Evolutionary conservation across 2,329 filamentous ascomycete genomes (phyloP), one percentile per base, ranked within the genome.

Genomic region (Colletotrichum cereale): DNA sequence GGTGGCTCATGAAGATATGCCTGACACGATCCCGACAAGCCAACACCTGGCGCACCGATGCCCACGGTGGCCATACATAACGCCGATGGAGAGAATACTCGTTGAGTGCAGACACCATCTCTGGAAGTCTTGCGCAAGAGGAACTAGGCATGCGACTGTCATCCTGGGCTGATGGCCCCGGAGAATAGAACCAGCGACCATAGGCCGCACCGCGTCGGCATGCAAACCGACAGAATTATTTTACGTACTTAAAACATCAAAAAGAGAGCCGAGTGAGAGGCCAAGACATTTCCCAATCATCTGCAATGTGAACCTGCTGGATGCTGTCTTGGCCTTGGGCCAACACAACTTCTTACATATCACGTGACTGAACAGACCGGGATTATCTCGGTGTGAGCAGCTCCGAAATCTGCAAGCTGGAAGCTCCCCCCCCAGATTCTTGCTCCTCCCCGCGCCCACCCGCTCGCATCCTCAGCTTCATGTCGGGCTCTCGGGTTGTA

Each of bases 401-500:
- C 52, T 58, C 65, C 44, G 52, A 60, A 63, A 63, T 53, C 26
- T 62, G n/a, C 58, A 26, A 42, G 53, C 53, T 56, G 7, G 12
- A 40, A 57, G 66, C 50, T 61, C 24, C 11, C 29, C 34, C 10
- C 29, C 34, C 10, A 38, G 14, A 40, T 34, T 11, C 24, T 6
- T 2, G n/a, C 16, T 26, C 36, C 10, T 40, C 34, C 44, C n/a
- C 57, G 50, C 38, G 65, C 50, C 38, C 38, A 36, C 24, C 12
- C 24, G 26, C 34, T 18, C 38, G 8, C n/a, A 62, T 62, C 57
- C n/a, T 29, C 31, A 42, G n/a, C 63, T 58, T 73, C 73, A 85
- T 85, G 83, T 76, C 79, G 50, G 75, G 78, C 67, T 75, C 79
- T 60, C 81, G 81, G 73, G 75, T 86, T 62, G 78, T 83, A 2